Evolutionary conservation across 1,284 basidiomycete species (phyloP).

Genomic region (Apiotrichum laibachii): DNA sequence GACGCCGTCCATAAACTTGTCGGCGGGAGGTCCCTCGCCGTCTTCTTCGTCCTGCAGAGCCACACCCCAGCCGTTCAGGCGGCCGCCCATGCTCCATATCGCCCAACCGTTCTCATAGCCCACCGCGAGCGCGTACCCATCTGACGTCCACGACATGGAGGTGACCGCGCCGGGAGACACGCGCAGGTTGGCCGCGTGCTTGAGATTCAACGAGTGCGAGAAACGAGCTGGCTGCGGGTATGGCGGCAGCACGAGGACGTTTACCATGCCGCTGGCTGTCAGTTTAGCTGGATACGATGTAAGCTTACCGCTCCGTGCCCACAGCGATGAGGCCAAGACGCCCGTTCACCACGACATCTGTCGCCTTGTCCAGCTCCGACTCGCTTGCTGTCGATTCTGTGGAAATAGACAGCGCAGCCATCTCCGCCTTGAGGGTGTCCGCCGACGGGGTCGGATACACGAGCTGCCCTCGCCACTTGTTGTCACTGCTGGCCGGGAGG

Average conservation of each 20-base stretch:
- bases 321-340: slow-evolving; percentile 82
- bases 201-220: slow-evolving; percentile 35
- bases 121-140: slow-evolving; percentile 95
- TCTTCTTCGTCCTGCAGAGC: slow-evolving; percentile 56
- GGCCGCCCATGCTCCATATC: slow-evolving; percentile 85
- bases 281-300: not conserved
- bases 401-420: slow-evolving; percentile 6
- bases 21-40: slow-evolving; percentile 52
- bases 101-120: slow-evolving; percentile 89
- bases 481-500: not conserved
- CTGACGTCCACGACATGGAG: slow-evolving; percentile 83
- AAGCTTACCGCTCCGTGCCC: slow-evolving; percentile 58
- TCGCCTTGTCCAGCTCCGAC: slow-evolving; percentile 56
- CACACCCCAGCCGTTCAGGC: slow-evolving; percentile 62
- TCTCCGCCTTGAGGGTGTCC: slow-evolving; percentile 7
- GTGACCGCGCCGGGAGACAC: slow-evolving; percentile 65
- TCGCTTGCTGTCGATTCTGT: slow-evolving; percentile 27
- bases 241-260: slow-evolving; percentile 54
- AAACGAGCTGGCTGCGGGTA: slow-evolving; percentile 28
- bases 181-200: slow-evolving; percentile 43
- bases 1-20: slow-evolving; percentile 76
- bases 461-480: slow-evolving; percentile 7
- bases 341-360: slow-evolving; percentile 66
- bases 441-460: slow-evolving; percentile 19
- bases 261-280: slow-evolving; percentile 55